Evolutionary conservation across 106 monocot genomes (phyloP), one percentile per base, ranked within the genome.

Genomic region (Platanthera zijinensis): DNA sequence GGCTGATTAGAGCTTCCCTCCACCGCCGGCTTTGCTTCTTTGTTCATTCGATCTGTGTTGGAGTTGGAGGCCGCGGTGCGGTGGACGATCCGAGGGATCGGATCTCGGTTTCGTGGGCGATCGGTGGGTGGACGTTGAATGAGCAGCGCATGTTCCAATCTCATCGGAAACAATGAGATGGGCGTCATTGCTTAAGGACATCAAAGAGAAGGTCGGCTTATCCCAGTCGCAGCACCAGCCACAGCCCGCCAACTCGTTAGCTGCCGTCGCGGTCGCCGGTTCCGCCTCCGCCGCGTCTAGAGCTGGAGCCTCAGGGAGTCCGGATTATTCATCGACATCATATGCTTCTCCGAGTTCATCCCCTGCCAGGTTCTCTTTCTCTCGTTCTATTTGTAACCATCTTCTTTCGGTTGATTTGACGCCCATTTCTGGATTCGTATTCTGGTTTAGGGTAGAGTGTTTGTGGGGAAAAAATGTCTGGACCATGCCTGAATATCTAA

Each of bases 101-200:
- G 76, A 85, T 85, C 75, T 82, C 77, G 80, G 87, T 81, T 71
- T 52, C 32, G 50, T 48, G 48, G 47, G 32, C 52, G 64, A 39
- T 75, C 75, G 25, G 64, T 72, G 18, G 48, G 77, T 50, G 77
- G 72, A 39, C 25, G 45, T 74, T 76, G 76, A 83, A 81, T 76
- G 77, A 78, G 73, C 73, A 77, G 47, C 76, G 17, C 70, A 90
- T 87, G 87, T 85, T 89, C 74, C 82, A 80, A 59, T 83, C 87
- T 52, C 77, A 81, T 73, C 56, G 83, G 76, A 86, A 90, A 84
- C 83, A 73, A 95, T 89, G 91, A 95, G 86, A 95, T 95, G 95
- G 95, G 80, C 95, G 53, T 83, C 92, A 78, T 86, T 95, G 85
- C 86, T 95, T 70, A 92, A 95, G 90, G 92, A 92, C 78, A 79